Evolutionary conservation across 2,329 filamentous ascomycete genomes (phyloP).

Genomic region (Mycosphaerella sp.): DNA sequence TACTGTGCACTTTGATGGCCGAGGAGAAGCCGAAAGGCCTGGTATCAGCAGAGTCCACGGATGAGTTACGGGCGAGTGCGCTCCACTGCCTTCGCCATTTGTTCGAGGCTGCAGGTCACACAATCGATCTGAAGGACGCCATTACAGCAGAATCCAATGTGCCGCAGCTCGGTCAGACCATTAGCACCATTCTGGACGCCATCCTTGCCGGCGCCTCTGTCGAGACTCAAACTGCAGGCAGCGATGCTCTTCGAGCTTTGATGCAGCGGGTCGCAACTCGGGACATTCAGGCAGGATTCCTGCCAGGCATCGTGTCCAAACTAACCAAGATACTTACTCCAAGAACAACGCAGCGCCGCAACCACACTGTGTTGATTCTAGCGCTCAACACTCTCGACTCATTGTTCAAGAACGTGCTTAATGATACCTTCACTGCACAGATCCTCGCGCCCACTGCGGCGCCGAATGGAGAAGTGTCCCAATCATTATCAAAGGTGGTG

Average conservation of each 20-base stretch:
- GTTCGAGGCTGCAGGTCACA: constrained; percentile 50
- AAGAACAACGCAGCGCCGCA: constrained; percentile 54
- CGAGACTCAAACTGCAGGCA: constrained; percentile 64
- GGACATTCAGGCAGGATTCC: constrained; percentile 72
- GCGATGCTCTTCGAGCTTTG: constrained; percentile 57
- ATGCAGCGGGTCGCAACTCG: constrained; percentile 61
- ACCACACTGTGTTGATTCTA: constrained; percentile 54
- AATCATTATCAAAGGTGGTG: constrained; percentile 28
- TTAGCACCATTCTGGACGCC: constrained; percentile 72
- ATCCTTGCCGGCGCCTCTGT: constrained; percentile 58
- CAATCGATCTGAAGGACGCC: constrained; percentile 42
- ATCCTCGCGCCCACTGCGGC: neutral
- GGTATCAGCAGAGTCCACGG: constrained; percentile 49
- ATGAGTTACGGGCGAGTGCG: constrained; percentile 68
- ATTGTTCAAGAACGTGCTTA: constrained; percentile 22
- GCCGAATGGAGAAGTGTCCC: neutral
- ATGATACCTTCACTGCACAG: constrained; percentile 3
- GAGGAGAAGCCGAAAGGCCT: constrained; percentile 61
- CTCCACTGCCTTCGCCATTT: constrained; percentile 64
- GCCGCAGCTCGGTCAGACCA: constrained; percentile 72
- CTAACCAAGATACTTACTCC: constrained; percentile 69
- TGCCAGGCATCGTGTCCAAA: constrained; percentile 80
- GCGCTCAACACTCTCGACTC: constrained; percentile 23
- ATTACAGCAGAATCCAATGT: constrained; percentile 54
- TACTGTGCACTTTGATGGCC: constrained; percentile 74